phyloP scores from a whole-genome alignment of 257 asterid species.

The Hygrophila difformis region DNA sequence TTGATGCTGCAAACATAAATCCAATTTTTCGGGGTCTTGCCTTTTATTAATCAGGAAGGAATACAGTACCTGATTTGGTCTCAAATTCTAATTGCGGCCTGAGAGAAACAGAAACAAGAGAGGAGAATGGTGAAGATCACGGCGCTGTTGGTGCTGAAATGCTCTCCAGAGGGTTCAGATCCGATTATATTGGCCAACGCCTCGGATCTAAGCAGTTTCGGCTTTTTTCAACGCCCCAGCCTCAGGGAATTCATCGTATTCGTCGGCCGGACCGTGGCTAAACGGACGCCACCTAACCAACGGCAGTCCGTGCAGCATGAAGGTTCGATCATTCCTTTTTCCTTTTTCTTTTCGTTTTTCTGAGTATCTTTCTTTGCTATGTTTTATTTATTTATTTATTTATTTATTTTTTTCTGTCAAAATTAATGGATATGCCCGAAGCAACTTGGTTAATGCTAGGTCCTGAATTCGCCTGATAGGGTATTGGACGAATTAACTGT shows the following conservation, averaged over 20 bases:
- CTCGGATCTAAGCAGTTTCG: constrained; percentile 66
- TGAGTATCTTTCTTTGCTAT: background rate
- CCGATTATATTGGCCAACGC: constrained; percentile 71
- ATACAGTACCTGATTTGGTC: no score
- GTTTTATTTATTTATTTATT: background rate
- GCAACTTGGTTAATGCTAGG: no score
- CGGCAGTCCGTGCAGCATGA: constrained; percentile 89
- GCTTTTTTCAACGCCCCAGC: constrained; percentile 78
- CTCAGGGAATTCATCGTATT: constrained; percentile 71
- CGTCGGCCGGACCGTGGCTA: constrained; percentile 80
- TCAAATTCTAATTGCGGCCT: no score
- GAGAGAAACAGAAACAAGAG: background rate
- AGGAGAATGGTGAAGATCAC: constrained; percentile 76
- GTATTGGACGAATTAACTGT: background rate
- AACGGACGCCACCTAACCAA: constrained; percentile 65
- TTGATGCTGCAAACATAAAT: no score
- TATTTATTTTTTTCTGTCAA: no score
- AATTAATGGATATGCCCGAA: no score
- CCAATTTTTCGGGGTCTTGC: no score
- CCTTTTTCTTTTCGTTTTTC: no score
- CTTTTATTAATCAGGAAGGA: no score
- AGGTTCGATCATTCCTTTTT: constrained; percentile 45
- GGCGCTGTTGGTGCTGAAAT: constrained; percentile 74
- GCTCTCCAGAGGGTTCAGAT: constrained; percentile 54
- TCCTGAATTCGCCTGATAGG: no score